phyloP scores from a whole-genome alignment of 495 filamentous ascomycete species.

The Penicillium herquei region DNA sequence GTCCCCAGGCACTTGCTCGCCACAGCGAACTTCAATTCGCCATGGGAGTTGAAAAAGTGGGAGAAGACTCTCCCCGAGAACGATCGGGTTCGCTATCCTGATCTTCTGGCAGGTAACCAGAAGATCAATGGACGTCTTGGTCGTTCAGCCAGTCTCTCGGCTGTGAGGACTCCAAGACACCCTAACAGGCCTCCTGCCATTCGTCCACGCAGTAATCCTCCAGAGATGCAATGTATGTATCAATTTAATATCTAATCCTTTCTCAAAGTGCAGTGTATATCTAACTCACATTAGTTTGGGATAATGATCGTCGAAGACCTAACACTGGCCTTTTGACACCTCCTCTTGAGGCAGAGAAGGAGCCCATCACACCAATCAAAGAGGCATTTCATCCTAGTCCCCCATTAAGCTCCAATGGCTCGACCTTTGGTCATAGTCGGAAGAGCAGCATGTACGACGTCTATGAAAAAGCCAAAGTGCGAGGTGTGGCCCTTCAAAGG shows the following conservation, averaged over 20 bases:
- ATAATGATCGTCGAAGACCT: background rate
- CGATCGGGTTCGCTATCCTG: conserved; percentile 12
- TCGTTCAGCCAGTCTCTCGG: conserved; percentile 20
- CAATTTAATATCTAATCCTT: no score
- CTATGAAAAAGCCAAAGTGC: conserved; percentile 26
- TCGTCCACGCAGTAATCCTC: conserved; percentile 18
- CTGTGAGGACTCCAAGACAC: conserved; percentile 12
- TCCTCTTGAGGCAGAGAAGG: conserved; percentile 8
- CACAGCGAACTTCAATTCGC: conserved; percentile 25
- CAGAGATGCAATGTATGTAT: conserved; percentile 16
- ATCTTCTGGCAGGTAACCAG: background rate
- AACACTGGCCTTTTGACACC: background rate
- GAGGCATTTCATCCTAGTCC: conserved; percentile 9
- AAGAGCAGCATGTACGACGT: conserved; percentile 18
- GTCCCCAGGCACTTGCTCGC: conserved; percentile 21
- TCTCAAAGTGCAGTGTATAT: background rate
- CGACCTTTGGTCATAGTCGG: conserved; percentile 5
- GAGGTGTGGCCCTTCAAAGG: conserved; percentile 30
- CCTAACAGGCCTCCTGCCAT: background rate
- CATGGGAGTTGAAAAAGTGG: conserved; percentile 22
- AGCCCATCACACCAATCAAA: conserved; percentile 18
- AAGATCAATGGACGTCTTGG: conserved; percentile 5
- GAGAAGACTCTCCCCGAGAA: conserved; percentile 24
- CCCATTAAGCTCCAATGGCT: conserved; percentile 3
- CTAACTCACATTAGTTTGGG: conserved; percentile 11